phyloP scores from a whole-genome alignment of 202 grass and related monocot species.

The Musa balbisiana region DNA sequence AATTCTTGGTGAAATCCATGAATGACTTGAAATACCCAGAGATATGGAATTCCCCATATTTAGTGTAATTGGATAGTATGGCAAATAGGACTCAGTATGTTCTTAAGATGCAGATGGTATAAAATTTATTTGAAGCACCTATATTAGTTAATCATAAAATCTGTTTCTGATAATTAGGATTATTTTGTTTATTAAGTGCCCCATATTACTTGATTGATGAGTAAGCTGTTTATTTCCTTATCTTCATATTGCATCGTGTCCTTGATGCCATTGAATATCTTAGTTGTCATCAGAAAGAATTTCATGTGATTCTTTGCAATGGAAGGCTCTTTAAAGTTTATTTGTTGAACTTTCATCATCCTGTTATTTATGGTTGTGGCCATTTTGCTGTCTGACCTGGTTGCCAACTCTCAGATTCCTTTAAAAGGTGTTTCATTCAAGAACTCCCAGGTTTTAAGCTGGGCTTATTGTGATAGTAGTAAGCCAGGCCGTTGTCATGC shows the following conservation, averaged over 20 bases:
- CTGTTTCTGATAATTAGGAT: background rate
- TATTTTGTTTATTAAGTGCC: background rate
- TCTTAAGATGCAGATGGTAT: background rate
- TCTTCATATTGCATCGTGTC: background rate
- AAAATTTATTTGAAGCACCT: background rate
- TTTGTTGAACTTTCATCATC: constrained; percentile 2
- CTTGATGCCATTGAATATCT: background rate
- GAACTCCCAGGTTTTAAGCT: constrained; percentile 69
- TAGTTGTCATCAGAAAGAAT: background rate
- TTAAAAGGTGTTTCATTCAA: constrained; percentile 84
- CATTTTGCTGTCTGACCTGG: background rate
- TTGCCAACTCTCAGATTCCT: constrained; percentile 45
- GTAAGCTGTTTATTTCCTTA: background rate
- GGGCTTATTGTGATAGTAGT: constrained; percentile 75
- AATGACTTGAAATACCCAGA: background rate
- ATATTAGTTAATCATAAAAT: background rate
- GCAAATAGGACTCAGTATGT: background rate
- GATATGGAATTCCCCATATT: background rate
- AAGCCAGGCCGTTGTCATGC: constrained; percentile 51
- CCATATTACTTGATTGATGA: background rate
- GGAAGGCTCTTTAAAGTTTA: background rate
- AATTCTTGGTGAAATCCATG: no score
- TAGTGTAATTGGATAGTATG: background rate
- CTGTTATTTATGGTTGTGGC: background rate
- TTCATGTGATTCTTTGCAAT: background rate